phyloP scores from a whole-genome alignment of 768 basidiomycete species.

The Cyclocybe cylindracea region DNA sequence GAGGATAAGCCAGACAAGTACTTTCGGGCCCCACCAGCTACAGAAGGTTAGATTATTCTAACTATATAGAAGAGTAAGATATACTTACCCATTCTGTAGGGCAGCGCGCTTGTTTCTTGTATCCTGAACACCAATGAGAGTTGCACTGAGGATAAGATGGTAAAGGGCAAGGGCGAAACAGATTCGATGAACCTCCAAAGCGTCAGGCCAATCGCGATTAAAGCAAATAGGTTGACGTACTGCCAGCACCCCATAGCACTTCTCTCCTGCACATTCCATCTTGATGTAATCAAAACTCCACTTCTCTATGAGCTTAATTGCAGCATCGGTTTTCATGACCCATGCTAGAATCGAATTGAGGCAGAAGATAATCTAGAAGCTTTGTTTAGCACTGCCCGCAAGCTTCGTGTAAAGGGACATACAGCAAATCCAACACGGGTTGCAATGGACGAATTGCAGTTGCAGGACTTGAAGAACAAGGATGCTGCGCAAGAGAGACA shows the following conservation, averaged over 20 bases:
- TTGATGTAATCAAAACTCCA: slow-evolving; percentile 97
- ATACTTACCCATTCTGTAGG: slow-evolving; percentile 89
- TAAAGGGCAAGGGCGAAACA: slow-evolving; percentile 93
- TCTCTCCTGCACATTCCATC: slow-evolving; percentile 92
- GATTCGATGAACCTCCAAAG: slow-evolving; percentile 81
- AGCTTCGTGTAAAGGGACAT: slow-evolving; percentile 24
- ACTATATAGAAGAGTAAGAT: slow-evolving; percentile 1
- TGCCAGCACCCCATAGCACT: slow-evolving; percentile 95
- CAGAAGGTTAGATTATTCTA: slow-evolving; percentile 1
- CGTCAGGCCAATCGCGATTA: neutral
- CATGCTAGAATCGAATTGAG: slow-evolving; percentile 96
- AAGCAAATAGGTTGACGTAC: slow-evolving; percentile 44
- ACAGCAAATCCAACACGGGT: slow-evolving; percentile 96
- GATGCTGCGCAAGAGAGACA: slow-evolving; percentile 55
- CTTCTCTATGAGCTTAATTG: slow-evolving; percentile 85
- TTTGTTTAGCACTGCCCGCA: neutral
- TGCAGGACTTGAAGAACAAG: slow-evolving; percentile 98
- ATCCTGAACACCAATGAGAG: slow-evolving; percentile 85
- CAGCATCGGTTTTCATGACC: slow-evolving; percentile 91
- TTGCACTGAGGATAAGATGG: slow-evolving; percentile 77
- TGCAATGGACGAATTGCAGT: slow-evolving; percentile 98
- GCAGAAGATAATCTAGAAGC: slow-evolving; percentile 83
- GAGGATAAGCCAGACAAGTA: slow-evolving; percentile 84
- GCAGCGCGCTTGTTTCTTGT: slow-evolving; percentile 92
- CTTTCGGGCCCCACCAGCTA: slow-evolving; percentile 99